Base-by-base conservation (phyloP, 257 asterid species). In the Gentiana macrophylla region DNA sequence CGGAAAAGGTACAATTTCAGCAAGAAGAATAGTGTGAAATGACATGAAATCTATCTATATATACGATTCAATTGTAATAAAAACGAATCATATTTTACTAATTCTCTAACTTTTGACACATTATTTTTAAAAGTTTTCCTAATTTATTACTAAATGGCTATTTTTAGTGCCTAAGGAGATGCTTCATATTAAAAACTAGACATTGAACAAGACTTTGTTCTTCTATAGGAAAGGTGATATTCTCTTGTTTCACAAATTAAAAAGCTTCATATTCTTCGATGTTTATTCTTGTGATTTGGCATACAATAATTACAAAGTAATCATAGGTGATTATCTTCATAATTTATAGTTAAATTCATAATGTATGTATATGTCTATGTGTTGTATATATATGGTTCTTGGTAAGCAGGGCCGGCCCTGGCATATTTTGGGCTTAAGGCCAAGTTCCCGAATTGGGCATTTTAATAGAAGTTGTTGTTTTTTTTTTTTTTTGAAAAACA, bases 341-440 rank as follows among this genome's bases (percentile, higher is more conserved):
- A 15, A 15, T 15, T 15, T 15, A 15, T 15, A 15, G 24, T 15
- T 15, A 15, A 15, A 15, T 15, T 15, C 24, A 15, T 15, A 15
- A 15, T 15, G 24, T 15, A 41, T 45, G 24, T 46, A 56, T 62
- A 64, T 59, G 70, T 74, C 72, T 74, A 77, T 61, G 87, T 56
- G 63, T 70, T 68, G 74, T 65, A 45, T 54, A 49, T 52, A 15
- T 61, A 38, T 47, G 24, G 46, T 15, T 44, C 8, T 33, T 5
- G 33, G 13, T 11, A 63, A 50, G 36, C 37, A 35, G 50, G 5
- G 24, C 24, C 24, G 24, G 24, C 24, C 24, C 24, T 15, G 24
- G 24, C 24, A 15, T 15, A 15, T 15, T 15, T 15, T 15, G 24
- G 24, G 24, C 0, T 15, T 15, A 15, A 15, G 24, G 24, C 24